Evolutionary conservation across 306 rosid genomes (phyloP).

Genomic region (Gleditsia sinensis): DNA sequence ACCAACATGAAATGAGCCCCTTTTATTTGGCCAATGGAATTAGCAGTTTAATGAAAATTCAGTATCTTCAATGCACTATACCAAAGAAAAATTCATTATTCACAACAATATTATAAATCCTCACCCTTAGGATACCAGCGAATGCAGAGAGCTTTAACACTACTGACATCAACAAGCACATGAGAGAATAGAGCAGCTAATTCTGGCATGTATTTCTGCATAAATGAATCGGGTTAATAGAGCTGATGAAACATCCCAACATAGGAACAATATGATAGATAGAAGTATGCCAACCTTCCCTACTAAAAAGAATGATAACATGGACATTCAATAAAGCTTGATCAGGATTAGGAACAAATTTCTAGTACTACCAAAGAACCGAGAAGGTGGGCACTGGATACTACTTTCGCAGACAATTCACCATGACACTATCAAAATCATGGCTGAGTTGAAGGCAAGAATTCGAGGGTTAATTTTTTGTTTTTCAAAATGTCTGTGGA

Average conservation of each 20-base stretch:
- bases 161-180: constrained; percentile 95
- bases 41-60: not conserved
- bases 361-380: too few species aligned
- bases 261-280: constrained; percentile 17
- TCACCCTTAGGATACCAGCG: constrained; percentile 97
- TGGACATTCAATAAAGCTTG: too few species aligned
- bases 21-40: not conserved
- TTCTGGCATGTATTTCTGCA: constrained; percentile 97
- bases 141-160: constrained; percentile 75
- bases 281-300: not conserved
- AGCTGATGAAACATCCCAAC: constrained; percentile 18
- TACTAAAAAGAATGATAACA: too few species aligned
- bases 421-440: not conserved
- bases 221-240: constrained; percentile 15
- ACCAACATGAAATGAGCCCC: not conserved
- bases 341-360: not conserved
- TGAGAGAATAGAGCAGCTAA: constrained; percentile 90
- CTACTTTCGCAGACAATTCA: too few species aligned
- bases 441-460: not conserved
- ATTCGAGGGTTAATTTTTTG: not conserved
- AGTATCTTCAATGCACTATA: not conserved
- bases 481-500: not conserved
- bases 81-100: not conserved
- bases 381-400: too few species aligned
- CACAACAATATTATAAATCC: constrained; percentile 10